A percentile compares a stretch with the other conserved stretches of the same genome.
Conservation (phyloP, 345 rosid species). For the Gossypioides kirkii region DNA sequence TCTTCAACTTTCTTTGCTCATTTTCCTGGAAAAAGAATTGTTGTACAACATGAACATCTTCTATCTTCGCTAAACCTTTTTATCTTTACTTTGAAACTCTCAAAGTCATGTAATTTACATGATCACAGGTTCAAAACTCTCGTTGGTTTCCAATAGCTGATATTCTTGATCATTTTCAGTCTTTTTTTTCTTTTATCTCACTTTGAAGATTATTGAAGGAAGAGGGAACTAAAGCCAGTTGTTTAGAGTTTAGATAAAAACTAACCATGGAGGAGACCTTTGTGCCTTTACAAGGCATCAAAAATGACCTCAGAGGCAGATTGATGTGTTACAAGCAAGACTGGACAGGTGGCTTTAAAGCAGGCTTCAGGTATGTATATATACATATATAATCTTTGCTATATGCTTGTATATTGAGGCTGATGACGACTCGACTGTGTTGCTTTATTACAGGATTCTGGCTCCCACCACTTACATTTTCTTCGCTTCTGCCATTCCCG, state of each 20-base stretch:
- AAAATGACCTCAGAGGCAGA: slow-evolving; percentile 77
- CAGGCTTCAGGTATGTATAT: slow-evolving; percentile 65
- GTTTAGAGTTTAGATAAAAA: slow-evolving; percentile 1
- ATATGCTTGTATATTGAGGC: not conserved
- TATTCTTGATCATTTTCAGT: not conserved
- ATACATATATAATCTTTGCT: not conserved
- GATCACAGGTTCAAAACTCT: not conserved
- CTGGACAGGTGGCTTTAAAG: slow-evolving; percentile 84
- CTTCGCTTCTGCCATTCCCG: slow-evolving; percentile 98
- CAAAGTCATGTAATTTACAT: slow-evolving; percentile 5
- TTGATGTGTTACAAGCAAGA: slow-evolving; percentile 88
- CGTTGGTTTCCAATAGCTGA: not conserved
- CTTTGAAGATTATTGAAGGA: not conserved
- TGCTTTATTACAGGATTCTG: slow-evolving; percentile 53
- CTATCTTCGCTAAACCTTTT: slow-evolving; percentile 6
- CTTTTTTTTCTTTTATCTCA: not conserved
- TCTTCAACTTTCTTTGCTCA: not conserved
- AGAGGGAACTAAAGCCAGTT: not conserved
- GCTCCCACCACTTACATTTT: slow-evolving; percentile 99
- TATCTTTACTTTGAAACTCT: not conserved
- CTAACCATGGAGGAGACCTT: slow-evolving; percentile 78
- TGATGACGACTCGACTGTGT: not conserved
- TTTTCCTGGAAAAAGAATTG: not conserved
- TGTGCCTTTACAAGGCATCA: slow-evolving; percentile 84
- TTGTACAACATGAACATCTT: not conserved